Evolutionary conservation across 352 stramenopile species (phyloP).

Genomic region (Pythium folliculosum): DNA sequence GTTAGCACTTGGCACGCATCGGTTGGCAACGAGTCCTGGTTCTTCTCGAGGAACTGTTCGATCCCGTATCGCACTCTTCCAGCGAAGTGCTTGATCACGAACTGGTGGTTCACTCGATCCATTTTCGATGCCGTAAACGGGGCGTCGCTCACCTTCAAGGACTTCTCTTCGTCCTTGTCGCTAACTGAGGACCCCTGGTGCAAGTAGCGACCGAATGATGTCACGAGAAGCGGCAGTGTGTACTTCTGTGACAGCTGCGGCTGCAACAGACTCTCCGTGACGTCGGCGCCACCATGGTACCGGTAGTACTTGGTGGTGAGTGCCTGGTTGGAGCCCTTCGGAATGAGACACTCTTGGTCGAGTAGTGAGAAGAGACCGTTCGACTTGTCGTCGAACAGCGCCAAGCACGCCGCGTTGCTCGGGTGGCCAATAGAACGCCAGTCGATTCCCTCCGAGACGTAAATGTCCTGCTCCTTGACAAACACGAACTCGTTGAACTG

Average conservation of each 20-base stretch:
- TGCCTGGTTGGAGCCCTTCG: constrained; percentile 80
- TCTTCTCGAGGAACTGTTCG: constrained; percentile 87
- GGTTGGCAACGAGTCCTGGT: constrained; percentile 76
- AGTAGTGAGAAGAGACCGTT: constrained; percentile 81
- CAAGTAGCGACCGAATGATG: constrained; percentile 69
- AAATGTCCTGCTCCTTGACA: constrained; percentile 83
- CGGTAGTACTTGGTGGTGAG: constrained; percentile 83
- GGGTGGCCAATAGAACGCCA: constrained; percentile 81
- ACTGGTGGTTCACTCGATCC: constrained; percentile 80
- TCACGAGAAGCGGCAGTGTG: constrained; percentile 57
- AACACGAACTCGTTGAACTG: constrained; percentile 92
- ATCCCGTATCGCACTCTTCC: constrained; percentile 76
- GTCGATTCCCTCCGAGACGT: constrained; percentile 84
- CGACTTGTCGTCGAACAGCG: constrained; percentile 81
- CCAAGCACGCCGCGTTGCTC: constrained; percentile 79
- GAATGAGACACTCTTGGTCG: constrained; percentile 85
- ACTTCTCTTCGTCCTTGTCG: constrained; percentile 38
- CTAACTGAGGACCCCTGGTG: constrained; percentile 29
- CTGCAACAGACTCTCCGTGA: constrained; percentile 33
- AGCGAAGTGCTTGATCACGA: constrained; percentile 83
- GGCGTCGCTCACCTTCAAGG: constrained; percentile 35
- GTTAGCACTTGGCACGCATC: constrained; percentile 58
- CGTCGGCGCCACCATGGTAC: constrained; percentile 50
- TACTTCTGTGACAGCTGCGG: constrained; percentile 51
- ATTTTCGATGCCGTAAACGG: constrained; percentile 83